Evolutionary conservation across 805 yeast species (phyloP).

Genomic region (Diddensiella santjacobensis): DNA sequence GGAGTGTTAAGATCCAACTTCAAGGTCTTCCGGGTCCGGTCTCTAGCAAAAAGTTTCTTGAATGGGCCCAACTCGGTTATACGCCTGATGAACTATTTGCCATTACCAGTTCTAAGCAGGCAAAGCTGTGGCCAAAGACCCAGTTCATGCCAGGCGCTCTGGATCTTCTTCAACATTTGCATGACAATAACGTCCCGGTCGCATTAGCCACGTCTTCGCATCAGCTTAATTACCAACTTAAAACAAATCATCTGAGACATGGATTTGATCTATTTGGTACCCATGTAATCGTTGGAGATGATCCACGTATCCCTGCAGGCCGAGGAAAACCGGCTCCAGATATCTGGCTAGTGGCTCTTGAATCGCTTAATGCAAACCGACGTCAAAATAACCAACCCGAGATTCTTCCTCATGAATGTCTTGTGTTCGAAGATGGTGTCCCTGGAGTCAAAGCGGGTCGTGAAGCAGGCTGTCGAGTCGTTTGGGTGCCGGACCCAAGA

Average conservation of each 20-base stretch:
- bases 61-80: slow-evolving; percentile 62
- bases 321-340: slow-evolving; percentile 93
- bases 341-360: slow-evolving; percentile 82
- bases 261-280: slow-evolving; percentile 62
- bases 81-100: slow-evolving; percentile 62
- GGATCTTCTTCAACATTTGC: slow-evolving; percentile 57
- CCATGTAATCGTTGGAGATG: slow-evolving; percentile 85
- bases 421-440: slow-evolving; percentile 92
- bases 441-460: slow-evolving; percentile 87
- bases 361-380: slow-evolving; percentile 57
- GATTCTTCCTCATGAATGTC: slow-evolving; percentile 70
- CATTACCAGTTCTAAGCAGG: slow-evolving; percentile 52
- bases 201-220: slow-evolving; percentile 90
- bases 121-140: slow-evolving; percentile 56
- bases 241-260: slow-evolving; percentile 65
- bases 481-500: slow-evolving; percentile 89
- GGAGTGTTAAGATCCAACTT: slow-evolving; percentile 83
- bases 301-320: slow-evolving; percentile 74
- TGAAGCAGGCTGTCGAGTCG: slow-evolving; percentile 78
- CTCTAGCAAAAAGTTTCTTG: slow-evolving; percentile 62
- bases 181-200: slow-evolving; percentile 59
- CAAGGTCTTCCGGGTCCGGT: slow-evolving; percentile 91
- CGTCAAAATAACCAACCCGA: slow-evolving; percentile 38
- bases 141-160: slow-evolving; percentile 80
- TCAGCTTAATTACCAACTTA: slow-evolving; percentile 54